Percentiles rank a stretch among this genome's conserved stretches.
Evolutionary conservation across 1,284 basidiomycete species (phyloP).

Genomic region (Agroathelia rolfsii): DNA sequence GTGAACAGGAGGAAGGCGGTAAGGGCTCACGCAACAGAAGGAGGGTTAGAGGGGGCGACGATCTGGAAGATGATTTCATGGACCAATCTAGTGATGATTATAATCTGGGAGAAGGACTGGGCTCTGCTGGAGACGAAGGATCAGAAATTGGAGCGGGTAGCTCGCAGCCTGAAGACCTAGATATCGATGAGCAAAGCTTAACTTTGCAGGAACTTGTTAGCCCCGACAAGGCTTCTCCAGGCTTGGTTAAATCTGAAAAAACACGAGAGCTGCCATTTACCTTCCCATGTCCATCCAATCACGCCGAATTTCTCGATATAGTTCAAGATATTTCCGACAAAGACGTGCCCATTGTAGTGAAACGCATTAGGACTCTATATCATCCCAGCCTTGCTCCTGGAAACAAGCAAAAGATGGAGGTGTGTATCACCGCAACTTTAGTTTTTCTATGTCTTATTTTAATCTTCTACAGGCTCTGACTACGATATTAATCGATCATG

Average conservation of each 20-base stretch:
- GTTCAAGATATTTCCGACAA: slow-evolving; percentile 60
- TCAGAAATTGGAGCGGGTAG: slow-evolving; percentile 20
- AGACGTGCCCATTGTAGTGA: slow-evolving; percentile 76
- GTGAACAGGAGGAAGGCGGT: slow-evolving; percentile 44
- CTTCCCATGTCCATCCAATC: slow-evolving; percentile 80
- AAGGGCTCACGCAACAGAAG: slow-evolving; percentile 28
- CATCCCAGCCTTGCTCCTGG: slow-evolving; percentile 86
- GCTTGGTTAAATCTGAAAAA: slow-evolving; percentile 12
- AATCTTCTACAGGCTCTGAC: slow-evolving; percentile 61
- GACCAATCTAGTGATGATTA: slow-evolving; percentile 47
- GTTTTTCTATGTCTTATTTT: background rate
- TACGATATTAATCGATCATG: slow-evolving; percentile 85
- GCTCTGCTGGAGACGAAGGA: slow-evolving; percentile 38
- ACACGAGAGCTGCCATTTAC: slow-evolving; percentile 78
- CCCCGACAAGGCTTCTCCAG: slow-evolving; percentile 10
- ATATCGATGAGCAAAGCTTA: slow-evolving; percentile 24
- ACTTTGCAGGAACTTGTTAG: slow-evolving; percentile 17
- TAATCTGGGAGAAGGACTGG: slow-evolving; percentile 31
- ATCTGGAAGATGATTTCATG: slow-evolving; percentile 86
- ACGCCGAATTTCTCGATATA: slow-evolving; percentile 84
- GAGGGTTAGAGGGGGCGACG: slow-evolving; percentile 62
- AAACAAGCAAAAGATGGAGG: slow-evolving; percentile 90
- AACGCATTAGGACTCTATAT: slow-evolving; percentile 85
- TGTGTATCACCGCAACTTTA: too few relatives aligned
- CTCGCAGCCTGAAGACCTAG: slow-evolving; percentile 18